Conservation (phyloP, 2,329 filamentous ascomycete genomes). For the Grosmannia penicillata region DNA sequence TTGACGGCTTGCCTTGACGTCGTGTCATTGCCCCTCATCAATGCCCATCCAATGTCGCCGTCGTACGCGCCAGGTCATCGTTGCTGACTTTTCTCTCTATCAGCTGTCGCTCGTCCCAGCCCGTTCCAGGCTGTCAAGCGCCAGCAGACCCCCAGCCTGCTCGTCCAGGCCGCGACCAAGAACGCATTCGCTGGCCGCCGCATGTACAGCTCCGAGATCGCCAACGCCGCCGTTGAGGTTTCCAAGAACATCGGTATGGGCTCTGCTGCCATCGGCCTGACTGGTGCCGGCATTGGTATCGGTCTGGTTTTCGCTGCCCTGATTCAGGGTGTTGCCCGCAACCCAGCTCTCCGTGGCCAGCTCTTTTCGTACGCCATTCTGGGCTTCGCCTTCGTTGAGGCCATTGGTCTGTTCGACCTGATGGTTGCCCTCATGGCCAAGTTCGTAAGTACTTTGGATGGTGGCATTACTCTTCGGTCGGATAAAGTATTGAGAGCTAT, state of each 20-base stretch:
- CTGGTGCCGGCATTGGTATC: slow-evolving; percentile 88
- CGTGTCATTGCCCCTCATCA: background rate
- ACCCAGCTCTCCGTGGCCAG: slow-evolving; percentile 87
- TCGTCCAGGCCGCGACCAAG: slow-evolving; percentile 45
- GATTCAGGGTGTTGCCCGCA: slow-evolving; percentile 79
- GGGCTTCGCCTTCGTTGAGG: slow-evolving; percentile 49
- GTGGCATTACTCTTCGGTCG: background rate
- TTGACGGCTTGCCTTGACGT: too few species aligned
- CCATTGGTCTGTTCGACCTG: slow-evolving; percentile 43
- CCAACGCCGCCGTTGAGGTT: slow-evolving; percentile 77
- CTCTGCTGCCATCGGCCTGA: slow-evolving; percentile 80
- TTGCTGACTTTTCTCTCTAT: slow-evolving; percentile 12
- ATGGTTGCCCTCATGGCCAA: slow-evolving; percentile 93
- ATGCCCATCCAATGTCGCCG: background rate
- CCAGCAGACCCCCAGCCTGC: slow-evolving; percentile 53
- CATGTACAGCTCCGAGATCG: slow-evolving; percentile 78
- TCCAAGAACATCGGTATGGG: slow-evolving; percentile 87
- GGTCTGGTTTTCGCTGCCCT: slow-evolving; percentile 87
- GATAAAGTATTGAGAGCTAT: too few species aligned
- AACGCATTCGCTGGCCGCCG: slow-evolving; percentile 50
- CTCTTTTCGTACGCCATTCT: slow-evolving; percentile 59
- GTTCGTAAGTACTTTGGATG: slow-evolving; percentile 45
- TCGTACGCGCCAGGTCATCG: background rate
- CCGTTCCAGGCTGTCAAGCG: slow-evolving; percentile 65
- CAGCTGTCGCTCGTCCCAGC: slow-evolving; percentile 40